phyloP scores from a whole-genome alignment of 2,329 filamentous ascomycete genomes.

The Diaporthe caulivora region DNA sequence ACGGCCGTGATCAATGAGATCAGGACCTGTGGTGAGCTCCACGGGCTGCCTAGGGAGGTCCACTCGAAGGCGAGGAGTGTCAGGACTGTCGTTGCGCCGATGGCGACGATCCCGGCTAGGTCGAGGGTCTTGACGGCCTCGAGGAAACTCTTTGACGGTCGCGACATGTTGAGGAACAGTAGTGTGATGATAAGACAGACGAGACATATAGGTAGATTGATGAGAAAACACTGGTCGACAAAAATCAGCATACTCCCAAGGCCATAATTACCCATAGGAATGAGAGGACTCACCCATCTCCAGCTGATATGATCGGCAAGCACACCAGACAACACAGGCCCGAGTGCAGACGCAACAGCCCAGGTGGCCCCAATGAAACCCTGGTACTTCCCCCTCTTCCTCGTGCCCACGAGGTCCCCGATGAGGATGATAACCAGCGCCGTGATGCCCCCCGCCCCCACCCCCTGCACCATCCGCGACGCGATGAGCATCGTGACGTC shows the following conservation, averaged over 20 bases:
- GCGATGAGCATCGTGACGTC: constrained; percentile 33
- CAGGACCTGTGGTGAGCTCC: constrained; percentile 26
- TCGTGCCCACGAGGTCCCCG: constrained; percentile 26
- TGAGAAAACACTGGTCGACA: constrained; percentile 22
- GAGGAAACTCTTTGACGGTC: constrained; percentile 20
- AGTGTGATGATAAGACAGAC: constrained; percentile 24
- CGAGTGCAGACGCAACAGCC: constrained; percentile 34
- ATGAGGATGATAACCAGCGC: constrained; percentile 32
- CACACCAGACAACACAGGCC: constrained; percentile 32
- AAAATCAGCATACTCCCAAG: neutral
- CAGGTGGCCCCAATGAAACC: constrained; percentile 36
- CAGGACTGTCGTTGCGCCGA: constrained; percentile 20
- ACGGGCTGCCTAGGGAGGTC: constrained; percentile 17
- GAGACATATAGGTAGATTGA: constrained; percentile 33
- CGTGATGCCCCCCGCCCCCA: constrained; percentile 25
- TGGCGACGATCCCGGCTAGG: neutral
- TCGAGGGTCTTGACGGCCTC: constrained; percentile 21
- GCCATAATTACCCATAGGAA: accelerated
- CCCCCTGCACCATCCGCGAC: constrained; percentile 30
- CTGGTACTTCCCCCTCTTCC: constrained; percentile 35
- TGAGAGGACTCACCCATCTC: constrained; percentile 33
- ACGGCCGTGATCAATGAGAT: constrained; percentile 20
- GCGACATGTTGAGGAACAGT: constrained; percentile 33
- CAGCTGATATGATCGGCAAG: constrained; percentile 33
- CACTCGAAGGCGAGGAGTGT: constrained; percentile 26